Conservation (phyloP, 1,284 basidiomycete species). For the Sporisorium reilianum region DNA sequence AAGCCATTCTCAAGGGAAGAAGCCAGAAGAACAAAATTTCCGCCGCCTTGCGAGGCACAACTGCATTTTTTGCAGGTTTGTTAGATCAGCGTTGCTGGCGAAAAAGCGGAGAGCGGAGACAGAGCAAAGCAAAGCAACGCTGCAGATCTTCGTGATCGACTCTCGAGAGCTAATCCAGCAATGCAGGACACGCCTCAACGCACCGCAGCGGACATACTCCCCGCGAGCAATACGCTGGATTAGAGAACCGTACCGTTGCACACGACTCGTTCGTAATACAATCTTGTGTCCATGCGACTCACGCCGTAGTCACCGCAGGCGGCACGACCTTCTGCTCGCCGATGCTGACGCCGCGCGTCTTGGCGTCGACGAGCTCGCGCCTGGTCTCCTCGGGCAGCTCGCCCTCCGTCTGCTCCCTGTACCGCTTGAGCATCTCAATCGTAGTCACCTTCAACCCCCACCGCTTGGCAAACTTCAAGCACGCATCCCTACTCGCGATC, state of each 20-base stretch:
- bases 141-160: neutral
- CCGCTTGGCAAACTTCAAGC: slow-evolving; percentile 87
- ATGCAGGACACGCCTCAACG: no score
- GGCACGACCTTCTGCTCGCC: slow-evolving; percentile 48
- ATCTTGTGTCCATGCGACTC: no score
- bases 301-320: slow-evolving; percentile 18
- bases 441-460: slow-evolving; percentile 95
- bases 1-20: slow-evolving; percentile 15
- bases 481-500: slow-evolving; percentile 97
- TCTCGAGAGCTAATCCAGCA: neutral
- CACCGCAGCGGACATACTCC: no score
- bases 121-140: neutral
- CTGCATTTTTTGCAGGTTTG: neutral
- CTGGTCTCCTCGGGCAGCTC: slow-evolving; percentile 22
- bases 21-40: slow-evolving; percentile 43
- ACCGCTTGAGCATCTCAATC: slow-evolving; percentile 77
- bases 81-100: neutral
- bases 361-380: slow-evolving; percentile 15
- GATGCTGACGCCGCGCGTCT: slow-evolving; percentile 40
- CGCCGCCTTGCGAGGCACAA: neutral
- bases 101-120: neutral
- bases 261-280: no score
- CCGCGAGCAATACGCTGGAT: no score
- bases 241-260: no score
- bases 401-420: slow-evolving; percentile 56